Conservation (phyloP, 306 rosid genomes). For the Gynostemma pentaphyllum region DNA sequence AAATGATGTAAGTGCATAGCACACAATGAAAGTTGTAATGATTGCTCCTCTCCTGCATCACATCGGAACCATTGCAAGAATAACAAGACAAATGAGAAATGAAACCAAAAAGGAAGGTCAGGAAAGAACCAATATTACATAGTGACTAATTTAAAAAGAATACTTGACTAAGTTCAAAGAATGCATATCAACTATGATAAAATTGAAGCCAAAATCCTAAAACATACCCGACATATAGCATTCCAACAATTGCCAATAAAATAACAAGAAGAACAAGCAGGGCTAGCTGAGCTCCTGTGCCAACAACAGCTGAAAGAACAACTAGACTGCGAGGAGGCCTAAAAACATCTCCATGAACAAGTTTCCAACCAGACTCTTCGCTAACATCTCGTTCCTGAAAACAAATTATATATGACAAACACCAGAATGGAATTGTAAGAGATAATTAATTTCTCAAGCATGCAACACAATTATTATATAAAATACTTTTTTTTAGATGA, state of each 20-base stretch:
- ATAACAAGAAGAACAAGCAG: slow-evolving; percentile 93
- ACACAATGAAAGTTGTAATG: slow-evolving; percentile 94
- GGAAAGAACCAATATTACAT: no score
- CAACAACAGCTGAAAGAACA: slow-evolving; percentile 93
- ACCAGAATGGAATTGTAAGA: background rate
- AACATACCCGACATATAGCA: slow-evolving; percentile 88
- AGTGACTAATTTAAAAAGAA: no score
- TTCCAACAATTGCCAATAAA: slow-evolving; percentile 93
- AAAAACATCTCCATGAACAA: slow-evolving; percentile 99
- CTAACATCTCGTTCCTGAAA: slow-evolving; percentile 92
- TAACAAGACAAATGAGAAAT: no score
- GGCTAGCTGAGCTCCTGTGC: slow-evolving; percentile 97
- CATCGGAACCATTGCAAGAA: slow-evolving; percentile 14
- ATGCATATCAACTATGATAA: no score
- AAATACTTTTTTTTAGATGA: no score
- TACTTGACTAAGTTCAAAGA: no score
- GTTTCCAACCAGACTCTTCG: slow-evolving; percentile 99
- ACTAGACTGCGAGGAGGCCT: slow-evolving; percentile 79
- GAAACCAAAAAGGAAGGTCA: no score
- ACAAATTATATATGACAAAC: background rate
- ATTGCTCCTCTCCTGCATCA: slow-evolving; percentile 91
- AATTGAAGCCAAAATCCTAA: no score
- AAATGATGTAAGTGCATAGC: slow-evolving; percentile 97
- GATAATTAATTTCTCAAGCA: background rate
- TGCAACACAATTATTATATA: no score